Conservation (phyloP, 2,329 filamentous ascomycete genomes). For the Aschersonia sp. region DNA sequence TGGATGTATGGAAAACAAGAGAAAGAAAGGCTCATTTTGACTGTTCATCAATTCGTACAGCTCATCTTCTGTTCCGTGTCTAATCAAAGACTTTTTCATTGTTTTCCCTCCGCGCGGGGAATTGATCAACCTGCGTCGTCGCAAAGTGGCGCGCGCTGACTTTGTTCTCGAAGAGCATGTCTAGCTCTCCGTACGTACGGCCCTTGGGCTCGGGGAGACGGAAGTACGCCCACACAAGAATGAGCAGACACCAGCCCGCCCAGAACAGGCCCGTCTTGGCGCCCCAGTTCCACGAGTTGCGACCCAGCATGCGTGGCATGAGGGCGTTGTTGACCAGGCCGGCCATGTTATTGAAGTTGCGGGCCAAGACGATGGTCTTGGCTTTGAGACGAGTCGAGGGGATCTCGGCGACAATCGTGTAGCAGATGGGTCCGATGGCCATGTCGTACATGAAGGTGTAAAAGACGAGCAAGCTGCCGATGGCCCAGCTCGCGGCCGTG, state of each 20-base stretch:
- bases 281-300: conserved; percentile 7
- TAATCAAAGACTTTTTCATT: background rate
- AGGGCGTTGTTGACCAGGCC: conserved; percentile 4
- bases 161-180: conserved; percentile 14
- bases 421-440: conserved; percentile 70
- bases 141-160: conserved; percentile 14
- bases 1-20: background rate
- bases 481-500: conserved; percentile 36
- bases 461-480: conserved; percentile 64
- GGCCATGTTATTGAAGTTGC: conserved; percentile 21
- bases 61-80: background rate
- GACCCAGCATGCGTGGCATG: conserved; percentile 7
- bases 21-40: background rate
- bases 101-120: background rate
- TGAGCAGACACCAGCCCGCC: conserved; percentile 16
- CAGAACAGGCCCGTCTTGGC: conserved; percentile 11
- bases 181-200: conserved; percentile 14
- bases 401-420: conserved; percentile 66
- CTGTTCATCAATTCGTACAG: background rate
- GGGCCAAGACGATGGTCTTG: conserved; percentile 70
- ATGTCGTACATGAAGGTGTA: conserved; percentile 61
- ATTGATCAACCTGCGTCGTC: background rate
- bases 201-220: conserved; percentile 22
- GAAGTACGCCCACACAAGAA: conserved; percentile 27
- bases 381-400: conserved; percentile 64